A percentile compares a stretch with the other conserved stretches of the same genome.
phyloP scores from a whole-genome alignment of 2,329 filamentous ascomycete species.

The Fusarium subtropicale region DNA sequence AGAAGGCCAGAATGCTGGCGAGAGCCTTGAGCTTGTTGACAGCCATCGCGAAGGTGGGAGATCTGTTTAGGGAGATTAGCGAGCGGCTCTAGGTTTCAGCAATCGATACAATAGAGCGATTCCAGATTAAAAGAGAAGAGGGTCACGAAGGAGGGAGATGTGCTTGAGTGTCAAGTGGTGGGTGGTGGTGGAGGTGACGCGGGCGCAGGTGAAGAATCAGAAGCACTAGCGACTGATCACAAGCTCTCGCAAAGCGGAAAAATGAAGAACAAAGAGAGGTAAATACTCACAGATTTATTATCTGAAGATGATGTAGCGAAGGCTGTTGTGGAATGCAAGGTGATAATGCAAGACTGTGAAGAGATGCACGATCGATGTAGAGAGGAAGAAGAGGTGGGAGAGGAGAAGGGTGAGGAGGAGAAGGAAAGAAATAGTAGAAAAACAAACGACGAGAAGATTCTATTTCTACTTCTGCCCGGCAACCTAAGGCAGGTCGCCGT shows the following conservation, averaged over 20 bases:
- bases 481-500: slow-evolving; percentile 8
- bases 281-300: slow-evolving; percentile 27
- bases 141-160: neutral
- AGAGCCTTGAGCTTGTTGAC: slow-evolving; percentile 47
- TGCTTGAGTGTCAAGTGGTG: neutral
- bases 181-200: neutral
- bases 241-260: neutral
- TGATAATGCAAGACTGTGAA: slow-evolving; percentile 19
- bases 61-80: slow-evolving; percentile 22
- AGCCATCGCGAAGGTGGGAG: slow-evolving; percentile 44
- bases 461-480: slow-evolving; percentile 22
- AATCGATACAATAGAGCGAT: too few species aligned
- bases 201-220: neutral
- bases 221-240: neutral
- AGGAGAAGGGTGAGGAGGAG: slow-evolving; percentile 12
- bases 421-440: slow-evolving; percentile 7
- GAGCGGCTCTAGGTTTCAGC: neutral
- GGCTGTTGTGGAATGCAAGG: slow-evolving; percentile 4
- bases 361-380: slow-evolving; percentile 24
- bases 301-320: slow-evolving; percentile 19
- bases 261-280: too few species aligned
- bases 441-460: slow-evolving; percentile 11
- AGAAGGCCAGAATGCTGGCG: slow-evolving; percentile 40
- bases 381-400: slow-evolving; percentile 1
- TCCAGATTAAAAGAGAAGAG: neutral